phyloP scores from a whole-genome alignment of 306 rosid species.

The Quercus alba region DNA sequence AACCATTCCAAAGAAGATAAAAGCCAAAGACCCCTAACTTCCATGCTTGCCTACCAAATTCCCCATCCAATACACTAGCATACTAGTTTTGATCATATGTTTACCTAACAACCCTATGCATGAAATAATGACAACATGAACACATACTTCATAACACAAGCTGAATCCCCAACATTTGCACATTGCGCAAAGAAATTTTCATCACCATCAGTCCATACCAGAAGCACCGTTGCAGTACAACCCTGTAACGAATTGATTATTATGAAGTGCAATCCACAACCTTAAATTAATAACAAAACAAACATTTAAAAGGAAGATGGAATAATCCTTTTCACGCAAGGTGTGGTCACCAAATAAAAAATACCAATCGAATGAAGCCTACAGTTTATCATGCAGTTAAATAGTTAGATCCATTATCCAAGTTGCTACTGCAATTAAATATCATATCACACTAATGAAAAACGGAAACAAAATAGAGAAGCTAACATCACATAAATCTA shows the following conservation, averaged over 20 bases:
- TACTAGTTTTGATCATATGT: not conserved
- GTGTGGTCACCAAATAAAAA: not conserved
- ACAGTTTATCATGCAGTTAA: not conserved
- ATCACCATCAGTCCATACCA: conserved; percentile 71
- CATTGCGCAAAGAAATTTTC: conserved; percentile 78
- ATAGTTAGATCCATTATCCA: not conserved
- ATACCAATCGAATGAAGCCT: not conserved
- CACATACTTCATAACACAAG: conserved; percentile 77
- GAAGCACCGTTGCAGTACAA: conserved; percentile 95
- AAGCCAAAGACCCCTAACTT: not conserved
- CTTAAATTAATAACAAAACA: not conserved
- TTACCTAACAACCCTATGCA: conserved; percentile 18
- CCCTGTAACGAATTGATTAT: conserved; percentile 59
- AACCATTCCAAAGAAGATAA: not conserved
- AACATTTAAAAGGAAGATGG: not conserved
- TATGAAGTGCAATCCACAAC: conserved; percentile 16
- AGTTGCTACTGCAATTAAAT: not conserved
- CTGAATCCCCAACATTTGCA: conserved; percentile 97
- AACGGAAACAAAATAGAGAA: not conserved
- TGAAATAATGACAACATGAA: conserved; percentile 12
- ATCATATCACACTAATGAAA: not conserved
- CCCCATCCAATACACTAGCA: conserved; percentile 18
- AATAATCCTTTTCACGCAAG: not conserved
- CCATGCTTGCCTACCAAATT: conserved; percentile 14
- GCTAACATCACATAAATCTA: not conserved